Conservation (phyloP, 169 alveolate genomes). For the Theileria sp. region DNA sequence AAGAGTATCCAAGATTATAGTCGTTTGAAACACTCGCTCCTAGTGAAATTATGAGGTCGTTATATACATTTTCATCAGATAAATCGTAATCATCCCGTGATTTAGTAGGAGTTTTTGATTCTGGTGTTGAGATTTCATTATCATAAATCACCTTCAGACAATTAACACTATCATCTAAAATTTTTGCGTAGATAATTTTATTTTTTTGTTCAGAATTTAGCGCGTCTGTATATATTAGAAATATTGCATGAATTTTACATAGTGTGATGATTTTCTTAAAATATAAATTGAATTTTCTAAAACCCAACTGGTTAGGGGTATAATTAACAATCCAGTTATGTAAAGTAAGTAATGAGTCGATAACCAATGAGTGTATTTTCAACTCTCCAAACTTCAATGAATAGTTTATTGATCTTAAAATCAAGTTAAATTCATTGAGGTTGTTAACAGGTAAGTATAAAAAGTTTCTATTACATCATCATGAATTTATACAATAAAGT, state of each 20-base stretch:
- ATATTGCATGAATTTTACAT: not conserved
- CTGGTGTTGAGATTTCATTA: not conserved
- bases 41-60: not conserved
- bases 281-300: not conserved
- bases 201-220: not conserved
- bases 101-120: not conserved
- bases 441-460: conserved; percentile 4
- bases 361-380: conserved; percentile 10
- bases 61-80: not conserved
- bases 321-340: not conserved
- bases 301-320: not conserved
- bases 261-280: not conserved
- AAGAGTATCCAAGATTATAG: not conserved
- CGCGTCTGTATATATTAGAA: conserved; percentile 1
- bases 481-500: not conserved
- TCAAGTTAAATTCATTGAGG: not conserved
- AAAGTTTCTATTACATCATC: not conserved
- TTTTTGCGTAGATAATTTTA: not conserved
- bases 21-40: not conserved
- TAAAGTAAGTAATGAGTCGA: conserved; percentile 7
- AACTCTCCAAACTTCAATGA: not conserved
- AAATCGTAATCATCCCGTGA: not conserved
- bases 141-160: not conserved
- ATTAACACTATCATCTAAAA: not conserved
- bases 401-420: not conserved